phyloP scores from a whole-genome alignment of 2,329 filamentous ascomycete species.

The Fusarium compactum region DNA sequence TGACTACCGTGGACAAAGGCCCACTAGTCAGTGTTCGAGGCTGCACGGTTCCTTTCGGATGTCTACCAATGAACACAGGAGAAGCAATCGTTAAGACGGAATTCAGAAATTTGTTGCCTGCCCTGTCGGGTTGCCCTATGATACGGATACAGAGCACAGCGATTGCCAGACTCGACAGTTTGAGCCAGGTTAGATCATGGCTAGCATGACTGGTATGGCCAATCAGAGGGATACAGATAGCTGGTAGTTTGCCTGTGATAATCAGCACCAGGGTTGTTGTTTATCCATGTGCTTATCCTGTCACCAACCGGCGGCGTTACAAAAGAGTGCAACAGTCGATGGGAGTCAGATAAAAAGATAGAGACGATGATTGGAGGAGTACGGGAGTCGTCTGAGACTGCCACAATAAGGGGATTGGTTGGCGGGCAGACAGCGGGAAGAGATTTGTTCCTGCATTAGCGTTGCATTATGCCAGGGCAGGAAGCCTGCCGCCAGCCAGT shows the following conservation, averaged over 20 bases:
- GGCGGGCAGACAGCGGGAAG: constrained; percentile 31
- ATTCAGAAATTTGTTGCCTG: constrained; percentile 1
- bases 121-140: not conserved
- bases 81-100: not conserved
- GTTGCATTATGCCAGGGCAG: constrained; percentile 36
- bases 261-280: constrained; percentile 3
- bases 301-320: constrained; percentile 5
- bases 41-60: constrained; percentile 1
- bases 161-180: constrained; percentile 1
- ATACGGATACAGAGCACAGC: not conserved
- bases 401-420: constrained; percentile 23
- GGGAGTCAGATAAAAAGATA: constrained; percentile 6
- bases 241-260: not conserved
- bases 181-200: not conserved
- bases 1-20: constrained; percentile 9
- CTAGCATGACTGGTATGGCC: not conserved
- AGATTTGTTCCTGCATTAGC: constrained; percentile 49
- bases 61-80: constrained; percentile 1
- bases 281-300: constrained; percentile 10
- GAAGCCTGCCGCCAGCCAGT: constrained; percentile 9
- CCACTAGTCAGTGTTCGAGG: constrained; percentile 1
- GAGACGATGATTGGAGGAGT: constrained; percentile 12
- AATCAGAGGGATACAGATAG: not conserved
- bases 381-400: not conserved
- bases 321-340: constrained; percentile 11